Base-by-base conservation (phyloP, 306 rosid species). In the Quillaja saponaria region DNA sequence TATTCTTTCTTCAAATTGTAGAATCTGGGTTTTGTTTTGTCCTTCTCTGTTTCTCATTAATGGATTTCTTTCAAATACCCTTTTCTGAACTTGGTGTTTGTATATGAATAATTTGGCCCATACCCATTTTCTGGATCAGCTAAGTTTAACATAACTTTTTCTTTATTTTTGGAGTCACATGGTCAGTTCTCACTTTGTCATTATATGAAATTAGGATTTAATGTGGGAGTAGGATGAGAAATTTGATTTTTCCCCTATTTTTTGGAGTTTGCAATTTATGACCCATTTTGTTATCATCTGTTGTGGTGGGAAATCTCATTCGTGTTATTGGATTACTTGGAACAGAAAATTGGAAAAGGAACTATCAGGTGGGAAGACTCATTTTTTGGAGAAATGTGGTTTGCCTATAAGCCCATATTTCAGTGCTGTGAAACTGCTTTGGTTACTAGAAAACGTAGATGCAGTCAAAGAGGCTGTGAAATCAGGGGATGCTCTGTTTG, bases 371-470 rank as follows among this genome's bases (percentile, higher is more conserved):
- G 96, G 98, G 25, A 84, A 72, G 75, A 74, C 72, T 41, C 98
- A 88, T 64, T 92, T 92, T 66, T 76, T 76, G 61, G 79, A 82
- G 56, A 65, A 76, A 19, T 88, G 98, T 58, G 98, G 98, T 62
- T 72, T 92, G 82, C 94, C 96, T 14, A 81, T 88, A 33, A 92
- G 94, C 72, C 77, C 96, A 1, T 88, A 88, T 59, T 92, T 92
- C 62, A 92, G 96, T 68, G 98, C 96, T 16, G 1, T 76, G 66
- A 92, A 92, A 65, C 77, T 86, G 34, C 71, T 92, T 4, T 92
- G 98, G 98, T 69, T 92, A 72, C 71, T 88, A 59, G 95, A 92
- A 71, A 88, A 88, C 44, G 96, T 86, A 64, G 73, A 62, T 8
- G 70, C 71, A 7, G 88, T 92, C 12, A 88, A 76, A 54, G 71